Percentiles rank a stretch among this genome's conserved stretches.
These are phyloP conservation scores for Tetradesmus obliquus DNA, from an alignment of 139 green algal species.

Conservation along the genomic window DNA sequence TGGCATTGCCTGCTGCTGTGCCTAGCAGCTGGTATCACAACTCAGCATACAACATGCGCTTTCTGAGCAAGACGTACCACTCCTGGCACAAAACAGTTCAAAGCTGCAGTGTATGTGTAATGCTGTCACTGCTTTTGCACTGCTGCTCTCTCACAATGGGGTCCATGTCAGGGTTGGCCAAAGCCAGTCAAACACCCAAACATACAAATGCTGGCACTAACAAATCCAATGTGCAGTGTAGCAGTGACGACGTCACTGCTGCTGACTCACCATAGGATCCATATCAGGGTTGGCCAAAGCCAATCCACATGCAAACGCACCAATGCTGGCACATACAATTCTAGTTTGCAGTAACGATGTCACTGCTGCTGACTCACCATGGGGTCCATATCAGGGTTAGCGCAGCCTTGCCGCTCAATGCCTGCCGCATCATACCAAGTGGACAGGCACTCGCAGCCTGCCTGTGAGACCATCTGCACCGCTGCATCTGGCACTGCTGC, in stretches of 20 bases:
- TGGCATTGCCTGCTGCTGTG: background rate
- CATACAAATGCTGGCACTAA: background rate
- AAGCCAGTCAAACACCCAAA: background rate
- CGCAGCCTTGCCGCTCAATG: background rate
- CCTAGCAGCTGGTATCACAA: background rate
- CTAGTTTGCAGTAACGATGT: background rate
- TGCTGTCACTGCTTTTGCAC: background rate
- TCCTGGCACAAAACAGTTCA: background rate
- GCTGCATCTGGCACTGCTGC: background rate
- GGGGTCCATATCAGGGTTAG: constrained; percentile 34
- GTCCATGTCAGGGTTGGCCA: background rate
- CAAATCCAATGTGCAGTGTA: no score
- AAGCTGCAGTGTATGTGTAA: background rate
- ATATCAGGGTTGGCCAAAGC: background rate
- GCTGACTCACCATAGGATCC: background rate
- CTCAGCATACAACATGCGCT: background rate
- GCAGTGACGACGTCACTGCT: background rate
- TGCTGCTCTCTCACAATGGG: background rate
- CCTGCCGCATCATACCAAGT: background rate
- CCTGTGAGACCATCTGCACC: background rate
- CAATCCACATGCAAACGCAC: background rate
- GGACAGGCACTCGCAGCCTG: constrained; percentile 8
- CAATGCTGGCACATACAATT: background rate
- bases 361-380: background rate
- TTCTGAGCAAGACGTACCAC: background rate